Conservation (phyloP, 257 asterid species). For the Avicennia marina region DNA sequence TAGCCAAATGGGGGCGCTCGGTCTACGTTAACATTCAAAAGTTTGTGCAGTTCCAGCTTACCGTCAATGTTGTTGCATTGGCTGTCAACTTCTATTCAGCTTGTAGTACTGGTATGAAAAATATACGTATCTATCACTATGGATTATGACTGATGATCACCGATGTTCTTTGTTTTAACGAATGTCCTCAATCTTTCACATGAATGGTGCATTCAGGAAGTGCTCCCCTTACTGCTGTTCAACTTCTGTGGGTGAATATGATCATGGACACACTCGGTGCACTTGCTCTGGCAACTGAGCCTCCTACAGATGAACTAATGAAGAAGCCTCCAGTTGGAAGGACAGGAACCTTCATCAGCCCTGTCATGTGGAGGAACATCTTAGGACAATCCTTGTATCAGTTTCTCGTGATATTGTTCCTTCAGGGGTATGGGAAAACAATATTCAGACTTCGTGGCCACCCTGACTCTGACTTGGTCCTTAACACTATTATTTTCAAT, state of each 20-base stretch:
- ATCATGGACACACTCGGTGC: conserved; percentile 99
- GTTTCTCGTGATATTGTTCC: conserved; percentile 78
- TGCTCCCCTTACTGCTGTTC: conserved; percentile 96
- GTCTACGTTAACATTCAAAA: conserved; percentile 90
- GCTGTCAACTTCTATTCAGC: conserved; percentile 88
- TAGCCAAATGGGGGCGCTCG: conserved; percentile 98
- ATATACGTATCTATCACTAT: background rate
- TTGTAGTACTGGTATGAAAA: conserved; percentile 73
- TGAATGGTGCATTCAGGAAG: conserved; percentile 39
- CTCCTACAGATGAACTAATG: conserved; percentile 84
- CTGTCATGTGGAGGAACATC: conserved; percentile 95
- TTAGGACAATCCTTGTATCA: conserved; percentile 86
- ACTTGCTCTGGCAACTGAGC: conserved; percentile 94
- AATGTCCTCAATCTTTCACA: background rate
- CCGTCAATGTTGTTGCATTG: conserved; percentile 86
- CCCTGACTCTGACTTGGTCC: conserved; percentile 59
- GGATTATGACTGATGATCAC: too few relatives aligned
- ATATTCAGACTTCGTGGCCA: conserved; percentile 42
- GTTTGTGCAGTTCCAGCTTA: conserved; percentile 92
- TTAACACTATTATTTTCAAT: conserved; percentile 89
- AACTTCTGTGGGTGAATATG: conserved; percentile 98
- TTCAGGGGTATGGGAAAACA: conserved; percentile 62
- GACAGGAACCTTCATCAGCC: conserved; percentile 67
- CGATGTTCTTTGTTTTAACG: too few relatives aligned
- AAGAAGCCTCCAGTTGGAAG: conserved; percentile 89